phyloP scores from a whole-genome alignment of 179 eudicot genomes.

The Beta macrorhiza region DNA sequence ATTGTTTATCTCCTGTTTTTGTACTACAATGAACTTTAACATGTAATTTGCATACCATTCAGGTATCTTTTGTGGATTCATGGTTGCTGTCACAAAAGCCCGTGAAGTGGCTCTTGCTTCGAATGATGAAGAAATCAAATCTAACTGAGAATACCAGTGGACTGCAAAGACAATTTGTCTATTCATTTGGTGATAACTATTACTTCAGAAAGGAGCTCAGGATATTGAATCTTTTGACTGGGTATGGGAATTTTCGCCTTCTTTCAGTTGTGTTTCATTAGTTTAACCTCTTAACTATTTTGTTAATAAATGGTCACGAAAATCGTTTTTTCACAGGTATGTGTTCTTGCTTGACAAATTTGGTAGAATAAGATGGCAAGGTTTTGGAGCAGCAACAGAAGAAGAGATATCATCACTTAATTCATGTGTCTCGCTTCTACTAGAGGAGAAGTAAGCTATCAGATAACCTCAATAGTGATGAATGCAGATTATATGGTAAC shows the following conservation, averaged over 20 bases:
- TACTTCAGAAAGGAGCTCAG: constrained; percentile 87
- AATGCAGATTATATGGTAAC: not conserved
- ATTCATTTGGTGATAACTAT: constrained; percentile 91
- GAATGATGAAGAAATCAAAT: constrained; percentile 73
- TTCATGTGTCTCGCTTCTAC: constrained; percentile 65
- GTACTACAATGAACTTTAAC: not conserved
- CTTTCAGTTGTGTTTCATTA: not conserved
- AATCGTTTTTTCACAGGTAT: constrained; percentile 48
- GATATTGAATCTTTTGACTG: constrained; percentile 86
- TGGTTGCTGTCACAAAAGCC: constrained; percentile 69
- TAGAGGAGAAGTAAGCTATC: constrained; percentile 46
- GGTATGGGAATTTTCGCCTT: constrained; percentile 40
- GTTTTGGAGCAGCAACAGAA: constrained; percentile 63
- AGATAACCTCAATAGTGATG: not conserved
- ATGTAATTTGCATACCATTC: constrained; percentile 13
- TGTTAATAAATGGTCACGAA: not conserved
- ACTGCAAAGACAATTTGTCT: constrained; percentile 66
- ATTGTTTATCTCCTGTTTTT: not conserved
- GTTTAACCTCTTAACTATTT: not conserved
- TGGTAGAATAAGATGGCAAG: constrained; percentile 95
- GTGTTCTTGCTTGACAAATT: constrained; percentile 78
- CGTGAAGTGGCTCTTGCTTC: constrained; percentile 66
- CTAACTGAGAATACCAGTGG: constrained; percentile 39
- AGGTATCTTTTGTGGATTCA: constrained; percentile 86
- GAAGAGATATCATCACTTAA: constrained; percentile 70